These are phyloP conservation scores for Pythium apleroticum DNA, from an alignment of 352 stramenopile species.

Conservation along the genomic window DNA sequence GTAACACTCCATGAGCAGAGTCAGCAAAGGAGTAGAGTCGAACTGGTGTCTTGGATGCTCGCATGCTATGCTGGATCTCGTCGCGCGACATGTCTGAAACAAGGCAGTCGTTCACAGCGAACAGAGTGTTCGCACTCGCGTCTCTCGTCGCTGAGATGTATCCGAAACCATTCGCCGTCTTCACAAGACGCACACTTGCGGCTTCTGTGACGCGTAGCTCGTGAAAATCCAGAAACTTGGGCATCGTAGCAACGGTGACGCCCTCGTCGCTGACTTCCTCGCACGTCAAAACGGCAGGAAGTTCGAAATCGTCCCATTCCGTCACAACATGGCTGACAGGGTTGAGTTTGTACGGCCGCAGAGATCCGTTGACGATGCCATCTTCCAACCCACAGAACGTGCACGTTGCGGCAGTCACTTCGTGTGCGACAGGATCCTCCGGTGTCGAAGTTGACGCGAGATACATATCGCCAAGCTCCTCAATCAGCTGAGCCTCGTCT, in stretches of 20 bases:
- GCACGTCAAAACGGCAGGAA: conserved; percentile 45
- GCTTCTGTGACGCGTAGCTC: neutral
- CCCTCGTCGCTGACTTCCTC: neutral
- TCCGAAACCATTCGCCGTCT: conserved; percentile 8
- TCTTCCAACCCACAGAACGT: conserved; percentile 64
- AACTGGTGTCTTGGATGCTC: conserved; percentile 11
- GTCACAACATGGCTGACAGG: conserved; percentile 36
- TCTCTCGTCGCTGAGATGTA: neutral
- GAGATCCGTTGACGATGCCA: conserved; percentile 57
- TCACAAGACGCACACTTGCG: neutral
- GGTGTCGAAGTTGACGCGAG: conserved; percentile 12
- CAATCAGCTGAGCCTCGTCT: conserved; percentile 49
- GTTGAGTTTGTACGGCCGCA: conserved; percentile 54
- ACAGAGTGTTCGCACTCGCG: conserved; percentile 10
- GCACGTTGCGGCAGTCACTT: conserved; percentile 24
- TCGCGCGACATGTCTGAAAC: conserved; percentile 21
- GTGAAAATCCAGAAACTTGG: neutral
- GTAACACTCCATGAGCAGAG: conserved; percentile 49
- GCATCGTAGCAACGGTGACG: neutral
- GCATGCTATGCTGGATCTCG: conserved; percentile 16
- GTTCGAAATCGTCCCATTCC: conserved; percentile 48
- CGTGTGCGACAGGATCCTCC: neutral
- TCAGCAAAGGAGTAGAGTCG: conserved; percentile 30
- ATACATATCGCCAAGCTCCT: conserved; percentile 61
- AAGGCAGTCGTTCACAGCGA: conserved; percentile 25